Evolutionary conservation across 352 stramenopile species (phyloP).

Genomic region (Globisporangium iwayamae): DNA sequence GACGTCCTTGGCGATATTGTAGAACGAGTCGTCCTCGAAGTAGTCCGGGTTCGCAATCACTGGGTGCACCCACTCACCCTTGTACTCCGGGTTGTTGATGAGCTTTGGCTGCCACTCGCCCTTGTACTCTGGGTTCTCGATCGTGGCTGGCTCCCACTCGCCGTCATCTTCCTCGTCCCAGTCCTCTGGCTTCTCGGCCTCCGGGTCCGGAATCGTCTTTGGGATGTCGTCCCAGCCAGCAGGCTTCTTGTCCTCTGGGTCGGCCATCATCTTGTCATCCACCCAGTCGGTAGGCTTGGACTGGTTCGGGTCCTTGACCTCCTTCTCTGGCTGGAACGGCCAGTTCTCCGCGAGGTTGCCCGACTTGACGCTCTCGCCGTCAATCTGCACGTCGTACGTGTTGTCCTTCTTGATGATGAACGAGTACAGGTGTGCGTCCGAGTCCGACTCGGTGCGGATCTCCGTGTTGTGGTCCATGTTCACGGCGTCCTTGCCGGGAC

Average conservation of each 20-base stretch:
- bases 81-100: slow-evolving; percentile 99
- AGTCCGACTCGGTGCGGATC: slow-evolving; percentile 72
- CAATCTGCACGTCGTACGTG: slow-evolving; percentile 96
- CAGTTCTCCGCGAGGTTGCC: slow-evolving; percentile 94
- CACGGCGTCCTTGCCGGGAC: slow-evolving; percentile 91
- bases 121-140: slow-evolving; percentile 98
- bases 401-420: slow-evolving; percentile 96
- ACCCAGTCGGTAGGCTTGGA: slow-evolving; percentile 99
- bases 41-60: slow-evolving; percentile 98
- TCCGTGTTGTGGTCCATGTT: slow-evolving; percentile 90
- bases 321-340: slow-evolving; percentile 93
- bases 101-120: slow-evolving; percentile 97
- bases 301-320: slow-evolving; percentile 96
- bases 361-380: slow-evolving; percentile 92
- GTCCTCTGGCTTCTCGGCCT: slow-evolving; percentile 96
- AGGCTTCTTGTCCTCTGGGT: slow-evolving; percentile 95
- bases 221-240: slow-evolving; percentile 96
- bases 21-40: slow-evolving; percentile 92
- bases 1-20: slow-evolving; percentile 95
- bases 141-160: slow-evolving; percentile 95
- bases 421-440: slow-evolving; percentile 97
- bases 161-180: slow-evolving; percentile 99
- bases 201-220: slow-evolving; percentile 95
- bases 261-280: slow-evolving; percentile 91
- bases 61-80: slow-evolving; percentile 96